Evolutionary conservation across 2,329 filamentous ascomycete species (phyloP).

Genomic region (Sphaerostilbella broomeana): DNA sequence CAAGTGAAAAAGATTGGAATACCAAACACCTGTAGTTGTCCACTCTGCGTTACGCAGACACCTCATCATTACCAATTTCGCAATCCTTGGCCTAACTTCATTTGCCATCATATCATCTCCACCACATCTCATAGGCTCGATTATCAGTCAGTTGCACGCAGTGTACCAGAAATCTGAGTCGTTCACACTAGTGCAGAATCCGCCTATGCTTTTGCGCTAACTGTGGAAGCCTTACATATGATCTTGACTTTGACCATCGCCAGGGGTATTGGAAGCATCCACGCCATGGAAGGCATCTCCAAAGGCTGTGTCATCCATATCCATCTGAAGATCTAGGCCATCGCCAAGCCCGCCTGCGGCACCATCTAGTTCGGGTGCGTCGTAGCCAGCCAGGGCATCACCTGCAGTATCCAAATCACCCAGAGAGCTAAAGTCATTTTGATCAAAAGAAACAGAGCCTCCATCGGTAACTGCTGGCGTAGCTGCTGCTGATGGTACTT

Average conservation of each 20-base stretch:
- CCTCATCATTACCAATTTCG: conserved; percentile 9
- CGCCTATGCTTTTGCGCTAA: not conserved
- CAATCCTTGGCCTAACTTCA: not conserved
- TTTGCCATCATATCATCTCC: not conserved
- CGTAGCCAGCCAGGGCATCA: conserved; percentile 63
- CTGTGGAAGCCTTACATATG: conserved; percentile 21
- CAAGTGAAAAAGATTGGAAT: not conserved
- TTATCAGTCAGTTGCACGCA: not conserved
- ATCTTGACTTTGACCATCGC: conserved; percentile 27
- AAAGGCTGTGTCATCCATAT: conserved; percentile 75
- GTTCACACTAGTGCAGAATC: too few species aligned
- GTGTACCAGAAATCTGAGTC: too few species aligned
- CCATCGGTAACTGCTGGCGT: conserved; percentile 38
- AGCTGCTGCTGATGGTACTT: conserved; percentile 35
- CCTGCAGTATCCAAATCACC: conserved; percentile 64
- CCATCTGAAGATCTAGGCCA: conserved; percentile 55
- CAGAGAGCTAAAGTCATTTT: conserved; percentile 57
- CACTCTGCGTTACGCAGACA: not conserved
- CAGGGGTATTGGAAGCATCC: conserved; percentile 34
- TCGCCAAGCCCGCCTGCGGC: conserved; percentile 43
- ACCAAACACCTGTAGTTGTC: conserved; percentile 2
- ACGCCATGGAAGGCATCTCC: conserved; percentile 73
- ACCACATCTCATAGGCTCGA: not conserved
- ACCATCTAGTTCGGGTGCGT: conserved; percentile 46
- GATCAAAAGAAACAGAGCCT: conserved; percentile 42